phyloP scores from a whole-genome alignment of 768 basidiomycete species.

The Lactifluus volemus region DNA sequence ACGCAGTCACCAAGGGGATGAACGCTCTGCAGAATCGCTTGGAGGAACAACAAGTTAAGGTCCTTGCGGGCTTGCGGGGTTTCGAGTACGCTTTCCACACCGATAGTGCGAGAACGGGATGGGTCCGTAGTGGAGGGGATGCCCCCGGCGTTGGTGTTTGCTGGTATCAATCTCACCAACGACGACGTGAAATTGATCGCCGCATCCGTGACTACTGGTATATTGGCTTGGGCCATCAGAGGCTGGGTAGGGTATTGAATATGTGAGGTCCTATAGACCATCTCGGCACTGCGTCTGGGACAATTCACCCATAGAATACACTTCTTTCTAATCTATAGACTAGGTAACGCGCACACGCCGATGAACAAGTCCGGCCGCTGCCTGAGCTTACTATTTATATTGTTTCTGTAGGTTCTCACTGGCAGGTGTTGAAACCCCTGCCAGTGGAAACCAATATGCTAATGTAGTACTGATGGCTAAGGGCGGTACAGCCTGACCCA shows the following conservation, averaged over 20 bases:
- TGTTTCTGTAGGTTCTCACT: too few species aligned
- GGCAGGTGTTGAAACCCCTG: too few species aligned
- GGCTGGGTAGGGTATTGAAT: conserved; percentile 8
- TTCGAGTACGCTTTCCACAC: not conserved
- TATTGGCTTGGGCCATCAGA: conserved; percentile 7
- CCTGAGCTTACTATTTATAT: not conserved
- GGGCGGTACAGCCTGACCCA: too few species aligned
- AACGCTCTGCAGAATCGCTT: conserved; percentile 1
- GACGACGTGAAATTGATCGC: conserved; percentile 1
- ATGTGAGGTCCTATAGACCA: not conserved
- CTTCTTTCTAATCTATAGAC: not conserved
- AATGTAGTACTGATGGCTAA: too few species aligned
- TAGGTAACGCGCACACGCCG: not conserved
- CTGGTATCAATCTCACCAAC: not conserved
- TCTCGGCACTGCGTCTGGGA: not conserved
- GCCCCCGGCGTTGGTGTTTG: conserved; percentile 13
- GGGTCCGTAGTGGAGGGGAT: not conserved
- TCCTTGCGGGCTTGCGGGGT: conserved; percentile 1
- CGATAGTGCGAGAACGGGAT: not conserved
- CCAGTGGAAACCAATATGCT: too few species aligned
- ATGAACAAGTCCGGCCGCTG: not conserved
- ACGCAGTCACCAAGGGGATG: not conserved
- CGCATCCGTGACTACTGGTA: not conserved
- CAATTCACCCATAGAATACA: not conserved
- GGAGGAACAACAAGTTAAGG: conserved; percentile 14